phyloP scores from a whole-genome alignment of 306 rosid genomes.

The Gynostemma pentaphyllum region DNA sequence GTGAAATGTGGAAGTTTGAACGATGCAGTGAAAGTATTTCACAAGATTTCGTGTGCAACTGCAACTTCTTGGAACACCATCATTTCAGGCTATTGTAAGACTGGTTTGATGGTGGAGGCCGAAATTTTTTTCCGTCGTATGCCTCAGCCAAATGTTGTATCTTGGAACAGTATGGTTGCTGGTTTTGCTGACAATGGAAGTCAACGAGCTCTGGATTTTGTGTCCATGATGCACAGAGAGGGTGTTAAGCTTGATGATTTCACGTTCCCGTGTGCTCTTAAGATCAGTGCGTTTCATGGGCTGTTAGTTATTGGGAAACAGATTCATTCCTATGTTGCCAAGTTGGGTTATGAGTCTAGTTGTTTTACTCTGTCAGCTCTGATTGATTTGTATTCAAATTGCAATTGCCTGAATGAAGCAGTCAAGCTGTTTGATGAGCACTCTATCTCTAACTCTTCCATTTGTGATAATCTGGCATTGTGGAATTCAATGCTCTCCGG shows the following conservation, averaged over 20 bases:
- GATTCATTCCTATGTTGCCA: conserved; percentile 46
- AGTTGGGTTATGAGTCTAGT: conserved; percentile 53
- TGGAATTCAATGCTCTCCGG: conserved; percentile 89
- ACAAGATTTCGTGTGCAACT: conserved; percentile 28
- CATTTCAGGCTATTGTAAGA: conserved; percentile 43
- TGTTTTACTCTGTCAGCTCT: conserved; percentile 53
- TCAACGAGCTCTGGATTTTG: conserved; percentile 32
- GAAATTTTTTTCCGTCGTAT: conserved; percentile 43
- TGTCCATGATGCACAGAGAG: conserved; percentile 42
- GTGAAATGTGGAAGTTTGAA: conserved; percentile 67
- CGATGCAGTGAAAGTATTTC: conserved; percentile 49
- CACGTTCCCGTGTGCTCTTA: conserved; percentile 70
- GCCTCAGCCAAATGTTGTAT: conserved; percentile 44
- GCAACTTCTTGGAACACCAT: conserved; percentile 55
- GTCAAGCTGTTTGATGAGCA: conserved; percentile 33
- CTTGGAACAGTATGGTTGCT: conserved; percentile 78
- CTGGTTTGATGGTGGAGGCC: conserved; percentile 50
- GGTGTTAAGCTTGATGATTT: conserved; percentile 52
- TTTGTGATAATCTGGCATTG: conserved; percentile 38
- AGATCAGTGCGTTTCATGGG: conserved; percentile 33
- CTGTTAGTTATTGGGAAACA: conserved; percentile 38
- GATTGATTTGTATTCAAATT: conserved; percentile 74
- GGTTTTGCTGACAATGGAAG: conserved; percentile 49
- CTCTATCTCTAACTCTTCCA: conserved; percentile 15
- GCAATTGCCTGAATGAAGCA: conserved; percentile 41